These are phyloP conservation scores for Tolypocladium cylindrosporum DNA, from an alignment of 2,329 filamentous ascomycete genomes.

Conservation along the genomic window DNA sequence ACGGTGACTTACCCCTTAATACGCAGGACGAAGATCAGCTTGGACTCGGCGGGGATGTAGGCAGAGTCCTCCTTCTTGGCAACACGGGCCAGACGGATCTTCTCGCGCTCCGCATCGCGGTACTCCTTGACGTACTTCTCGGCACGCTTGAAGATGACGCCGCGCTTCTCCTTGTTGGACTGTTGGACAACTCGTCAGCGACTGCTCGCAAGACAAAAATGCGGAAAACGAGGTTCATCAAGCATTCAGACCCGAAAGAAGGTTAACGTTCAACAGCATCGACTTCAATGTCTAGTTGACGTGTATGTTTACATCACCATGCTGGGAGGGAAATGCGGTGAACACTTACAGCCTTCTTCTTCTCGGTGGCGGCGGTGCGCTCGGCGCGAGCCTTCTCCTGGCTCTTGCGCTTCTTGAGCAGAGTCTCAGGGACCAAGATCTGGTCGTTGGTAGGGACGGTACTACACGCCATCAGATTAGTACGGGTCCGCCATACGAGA, in stretches of 20 bases:
- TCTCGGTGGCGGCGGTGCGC: constrained; percentile 66
- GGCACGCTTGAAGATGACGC: constrained; percentile 98
- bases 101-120: constrained; percentile 96
- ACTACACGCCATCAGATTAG: constrained; percentile 65
- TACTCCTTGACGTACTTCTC: constrained; percentile 99
- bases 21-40: constrained; percentile 94
- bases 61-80: constrained; percentile 89
- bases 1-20: constrained; percentile 74
- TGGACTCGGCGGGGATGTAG: constrained; percentile 90
- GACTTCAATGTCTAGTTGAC: constrained; percentile 83
- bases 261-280: constrained; percentile 97
- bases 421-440: constrained; percentile 96
- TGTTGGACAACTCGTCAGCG: constrained; percentile 37
- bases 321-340: constrained; percentile 14
- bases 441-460: constrained; percentile 90
- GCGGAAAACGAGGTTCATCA: constrained; percentile 14
- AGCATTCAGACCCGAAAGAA: constrained; percentile 97
- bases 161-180: constrained; percentile 98
- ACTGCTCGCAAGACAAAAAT: constrained; percentile 6
- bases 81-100: constrained; percentile 82
- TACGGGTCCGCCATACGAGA: constrained; percentile 58
- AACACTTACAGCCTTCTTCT: constrained; percentile 82
- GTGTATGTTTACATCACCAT: constrained; percentile 81
- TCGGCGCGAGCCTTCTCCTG: constrained; percentile 98
- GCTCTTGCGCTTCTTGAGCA: constrained; percentile 99